These are phyloP conservation scores for Hypoxylon rickii DNA, from an alignment of 495 filamentous ascomycete species.

Conservation along the genomic window DNA sequence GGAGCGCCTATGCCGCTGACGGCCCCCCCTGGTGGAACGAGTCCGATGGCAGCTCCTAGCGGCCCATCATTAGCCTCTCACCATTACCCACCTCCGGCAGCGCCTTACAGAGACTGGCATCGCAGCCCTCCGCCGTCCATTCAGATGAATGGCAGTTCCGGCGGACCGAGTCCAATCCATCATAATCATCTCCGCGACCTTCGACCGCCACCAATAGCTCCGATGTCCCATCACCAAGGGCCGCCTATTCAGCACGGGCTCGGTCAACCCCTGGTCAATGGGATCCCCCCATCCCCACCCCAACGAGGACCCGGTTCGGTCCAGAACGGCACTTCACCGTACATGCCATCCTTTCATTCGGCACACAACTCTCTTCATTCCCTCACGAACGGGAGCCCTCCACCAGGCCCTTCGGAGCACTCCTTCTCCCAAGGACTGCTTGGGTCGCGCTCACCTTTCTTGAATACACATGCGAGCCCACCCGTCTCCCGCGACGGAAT, in stretches of 20 bases:
- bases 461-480: slow-evolving; percentile 43
- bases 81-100: slow-evolving; percentile 46
- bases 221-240: slow-evolving; percentile 42
- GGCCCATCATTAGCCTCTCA: slow-evolving; percentile 40
- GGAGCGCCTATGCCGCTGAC: slow-evolving; percentile 31
- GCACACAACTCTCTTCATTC: slow-evolving; percentile 43
- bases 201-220: slow-evolving; percentile 46
- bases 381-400: slow-evolving; percentile 41
- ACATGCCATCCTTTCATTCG: slow-evolving; percentile 34
- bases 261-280: slow-evolving; percentile 45
- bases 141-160: slow-evolving; percentile 47
- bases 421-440: slow-evolving; percentile 43
- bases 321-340: slow-evolving; percentile 25
- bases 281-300: slow-evolving; percentile 47
- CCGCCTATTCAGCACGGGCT: slow-evolving; percentile 47
- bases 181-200: slow-evolving; percentile 49
- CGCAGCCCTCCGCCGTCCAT: slow-evolving; percentile 40
- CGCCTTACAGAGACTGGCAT: slow-evolving; percentile 41
- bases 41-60: slow-evolving; percentile 35
- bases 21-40: slow-evolving; percentile 25
- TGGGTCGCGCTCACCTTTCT: slow-evolving; percentile 39
- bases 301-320: slow-evolving; percentile 30
- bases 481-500: slow-evolving; percentile 39
- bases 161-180: slow-evolving; percentile 38
- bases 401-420: slow-evolving; percentile 39